Percentiles rank a stretch among this genome's conserved stretches.
phyloP scores from a whole-genome alignment of 805 yeast species.

The Barnettozyma sucrosica region DNA sequence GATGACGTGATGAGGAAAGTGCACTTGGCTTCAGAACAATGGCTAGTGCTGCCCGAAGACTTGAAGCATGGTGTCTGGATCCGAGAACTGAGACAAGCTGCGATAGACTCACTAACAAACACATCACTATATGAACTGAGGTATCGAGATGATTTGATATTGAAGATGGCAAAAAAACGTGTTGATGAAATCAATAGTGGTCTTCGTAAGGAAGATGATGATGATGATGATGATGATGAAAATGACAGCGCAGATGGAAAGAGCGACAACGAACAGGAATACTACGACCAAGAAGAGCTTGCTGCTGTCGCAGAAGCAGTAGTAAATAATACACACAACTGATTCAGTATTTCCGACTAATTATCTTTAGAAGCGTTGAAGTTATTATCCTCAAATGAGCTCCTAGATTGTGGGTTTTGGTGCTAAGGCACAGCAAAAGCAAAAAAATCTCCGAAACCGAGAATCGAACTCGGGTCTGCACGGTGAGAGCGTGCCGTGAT shows the following conservation, averaged over 20 bases:
- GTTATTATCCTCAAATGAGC: too few species aligned
- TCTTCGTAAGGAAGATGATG: conserved; percentile 3
- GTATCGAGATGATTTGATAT: conserved; percentile 36
- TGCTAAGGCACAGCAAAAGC: too few species aligned
- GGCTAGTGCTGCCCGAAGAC: conserved; percentile 34
- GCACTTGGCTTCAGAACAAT: conserved; percentile 40
- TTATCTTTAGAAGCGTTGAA: too few species aligned
- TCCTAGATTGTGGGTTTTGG: too few species aligned
- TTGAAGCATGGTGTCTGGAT: conserved; percentile 38
- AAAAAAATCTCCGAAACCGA: conserved; percentile 1
- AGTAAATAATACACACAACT: conserved; percentile 10
- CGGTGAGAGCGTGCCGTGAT: conserved; percentile 5
- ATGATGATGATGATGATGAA: conserved; percentile 2
- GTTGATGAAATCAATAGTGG: conserved; percentile 1
- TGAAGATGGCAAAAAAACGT: conserved; percentile 23
- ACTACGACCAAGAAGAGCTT: conserved; percentile 19
- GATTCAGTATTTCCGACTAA: neutral
- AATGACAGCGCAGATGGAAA: conserved; percentile 4
- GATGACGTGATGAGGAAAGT: conserved; percentile 33
- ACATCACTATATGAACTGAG: conserved; percentile 40
- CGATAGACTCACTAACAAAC: conserved; percentile 37
- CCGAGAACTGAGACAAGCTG: conserved; percentile 38
- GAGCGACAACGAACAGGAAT: conserved; percentile 5
- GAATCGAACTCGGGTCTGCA: conserved; percentile 4
- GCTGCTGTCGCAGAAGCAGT: conserved; percentile 27